phyloP scores from a whole-genome alignment of 495 filamentous ascomycete species.

The Talaromyces stipitatus region DNA sequence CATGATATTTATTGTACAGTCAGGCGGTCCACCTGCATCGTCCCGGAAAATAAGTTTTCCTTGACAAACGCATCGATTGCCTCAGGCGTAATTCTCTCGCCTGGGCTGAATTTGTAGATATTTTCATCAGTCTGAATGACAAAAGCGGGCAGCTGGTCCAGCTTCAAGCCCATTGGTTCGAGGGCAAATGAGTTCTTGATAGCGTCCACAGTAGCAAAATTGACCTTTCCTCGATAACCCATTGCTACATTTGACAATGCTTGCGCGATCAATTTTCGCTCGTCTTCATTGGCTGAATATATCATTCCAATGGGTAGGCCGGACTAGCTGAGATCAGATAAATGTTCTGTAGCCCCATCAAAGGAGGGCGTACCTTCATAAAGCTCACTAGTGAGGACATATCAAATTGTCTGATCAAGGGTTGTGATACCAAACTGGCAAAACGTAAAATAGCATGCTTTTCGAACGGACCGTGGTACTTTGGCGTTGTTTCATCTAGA shows the following conservation, averaged over 20 bases:
- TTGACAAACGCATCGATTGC: background rate
- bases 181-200: background rate
- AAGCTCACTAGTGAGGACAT: background rate
- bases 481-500: background rate
- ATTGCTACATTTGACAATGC: background rate
- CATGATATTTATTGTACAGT: background rate
- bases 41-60: background rate
- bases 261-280: background rate
- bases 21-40: background rate
- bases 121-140: background rate
- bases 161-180: background rate
- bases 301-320: background rate
- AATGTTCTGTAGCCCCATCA: background rate
- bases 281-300: background rate
- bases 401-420: background rate
- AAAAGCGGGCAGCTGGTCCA: background rate
- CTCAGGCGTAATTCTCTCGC: background rate
- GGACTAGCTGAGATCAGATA: background rate
- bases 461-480: background rate
- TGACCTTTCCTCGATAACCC: background rate
- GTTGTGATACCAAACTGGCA: background rate
- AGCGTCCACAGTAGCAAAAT: background rate
- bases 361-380: background rate
- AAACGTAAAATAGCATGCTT: background rate
- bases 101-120: background rate